Evolutionary conservation across 2,329 filamentous ascomycete genomes (phyloP).

Genomic region (Neurospora sp.): DNA sequence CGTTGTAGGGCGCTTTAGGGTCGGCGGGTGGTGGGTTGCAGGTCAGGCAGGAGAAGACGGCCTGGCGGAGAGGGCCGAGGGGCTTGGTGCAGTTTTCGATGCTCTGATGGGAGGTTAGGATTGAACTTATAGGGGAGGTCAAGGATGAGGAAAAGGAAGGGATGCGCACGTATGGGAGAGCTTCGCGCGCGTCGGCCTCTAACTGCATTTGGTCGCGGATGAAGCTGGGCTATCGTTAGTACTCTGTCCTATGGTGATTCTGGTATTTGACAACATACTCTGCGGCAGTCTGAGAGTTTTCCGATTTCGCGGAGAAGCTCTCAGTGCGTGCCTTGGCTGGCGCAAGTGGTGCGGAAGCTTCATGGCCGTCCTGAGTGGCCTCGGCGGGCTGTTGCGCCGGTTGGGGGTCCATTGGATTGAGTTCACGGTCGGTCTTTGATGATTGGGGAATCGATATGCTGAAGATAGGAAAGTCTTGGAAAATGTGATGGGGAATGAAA

Average conservation of each 20-base stretch:
- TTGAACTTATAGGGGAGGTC: background rate
- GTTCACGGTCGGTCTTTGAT: background rate
- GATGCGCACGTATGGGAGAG: slow-evolving; percentile 73
- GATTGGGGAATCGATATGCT: rapidly evolving
- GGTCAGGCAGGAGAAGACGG: slow-evolving; percentile 83
- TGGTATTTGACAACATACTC: slow-evolving; percentile 37
- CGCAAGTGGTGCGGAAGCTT: slow-evolving; percentile 17
- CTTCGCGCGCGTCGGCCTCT: slow-evolving; percentile 90
- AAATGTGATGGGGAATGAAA: background rate
- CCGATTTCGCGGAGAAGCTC: slow-evolving; percentile 52
- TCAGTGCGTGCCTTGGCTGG: slow-evolving; percentile 41
- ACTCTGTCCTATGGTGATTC: background rate
- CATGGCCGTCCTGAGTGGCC: slow-evolving; percentile 12
- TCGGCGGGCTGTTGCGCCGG: slow-evolving; percentile 16
- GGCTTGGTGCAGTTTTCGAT: slow-evolving; percentile 88
- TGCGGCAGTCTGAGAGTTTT: slow-evolving; percentile 61
- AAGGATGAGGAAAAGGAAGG: background rate
- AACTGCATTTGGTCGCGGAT: slow-evolving; percentile 82
- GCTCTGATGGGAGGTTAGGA: slow-evolving; percentile 44
- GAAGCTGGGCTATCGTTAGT: slow-evolving; percentile 44
- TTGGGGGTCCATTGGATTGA: slow-evolving; percentile 27
- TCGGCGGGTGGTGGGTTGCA: slow-evolving; percentile 73
- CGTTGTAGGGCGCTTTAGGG: slow-evolving; percentile 50
- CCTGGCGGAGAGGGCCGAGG: slow-evolving; percentile 81
- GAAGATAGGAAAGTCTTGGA: background rate